phyloP scores from a whole-genome alignment of 495 filamentous ascomycete genomes.

The Tuber melanosporum region DNA sequence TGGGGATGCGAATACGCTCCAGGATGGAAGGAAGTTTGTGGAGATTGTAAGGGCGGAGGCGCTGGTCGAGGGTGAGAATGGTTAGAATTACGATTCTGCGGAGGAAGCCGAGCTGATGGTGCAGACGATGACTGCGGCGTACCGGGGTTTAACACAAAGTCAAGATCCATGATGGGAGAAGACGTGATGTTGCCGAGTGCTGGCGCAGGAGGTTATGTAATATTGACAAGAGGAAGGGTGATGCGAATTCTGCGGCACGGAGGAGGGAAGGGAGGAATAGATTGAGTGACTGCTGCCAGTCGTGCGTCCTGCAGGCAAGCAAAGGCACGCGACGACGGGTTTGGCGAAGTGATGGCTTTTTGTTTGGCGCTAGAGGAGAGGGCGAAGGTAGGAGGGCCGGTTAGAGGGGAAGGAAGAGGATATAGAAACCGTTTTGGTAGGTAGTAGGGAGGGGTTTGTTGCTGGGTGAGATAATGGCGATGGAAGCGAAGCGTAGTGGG shows the following conservation, averaged over 20 bases:
- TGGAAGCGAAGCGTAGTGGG: conserved; percentile 13
- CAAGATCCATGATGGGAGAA: conserved; percentile 36
- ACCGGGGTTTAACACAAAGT: conserved; percentile 36
- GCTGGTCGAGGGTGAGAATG: conserved; percentile 27
- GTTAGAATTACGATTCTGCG: conserved; percentile 7
- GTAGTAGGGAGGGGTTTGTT: conserved; percentile 14
- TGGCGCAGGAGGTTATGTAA: conserved; percentile 10
- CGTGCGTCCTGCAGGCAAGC: conserved; percentile 3
- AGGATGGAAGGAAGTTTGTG: conserved; percentile 33
- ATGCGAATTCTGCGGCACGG: conserved; percentile 4
- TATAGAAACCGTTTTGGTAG: conserved; percentile 14
- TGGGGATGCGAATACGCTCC: conserved; percentile 22
- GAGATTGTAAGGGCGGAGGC: conserved; percentile 29
- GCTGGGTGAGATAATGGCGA: conserved; percentile 9
- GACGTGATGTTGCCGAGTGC: not conserved
- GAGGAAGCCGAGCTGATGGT: conserved; percentile 22
- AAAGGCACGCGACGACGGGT: conserved; percentile 7
- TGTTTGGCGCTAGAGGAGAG: conserved; percentile 9
- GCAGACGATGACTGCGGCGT: conserved; percentile 24
- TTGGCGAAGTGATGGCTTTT: not conserved
- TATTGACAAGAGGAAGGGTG: not conserved
- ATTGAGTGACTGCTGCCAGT: conserved; percentile 3
- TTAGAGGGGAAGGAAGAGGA: conserved; percentile 3
- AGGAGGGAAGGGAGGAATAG: conserved; percentile 7
- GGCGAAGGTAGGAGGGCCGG: conserved; percentile 13